Conservation (phyloP, 1,139 yeast genomes). For the Yamadazyma dushanensis region DNA sequence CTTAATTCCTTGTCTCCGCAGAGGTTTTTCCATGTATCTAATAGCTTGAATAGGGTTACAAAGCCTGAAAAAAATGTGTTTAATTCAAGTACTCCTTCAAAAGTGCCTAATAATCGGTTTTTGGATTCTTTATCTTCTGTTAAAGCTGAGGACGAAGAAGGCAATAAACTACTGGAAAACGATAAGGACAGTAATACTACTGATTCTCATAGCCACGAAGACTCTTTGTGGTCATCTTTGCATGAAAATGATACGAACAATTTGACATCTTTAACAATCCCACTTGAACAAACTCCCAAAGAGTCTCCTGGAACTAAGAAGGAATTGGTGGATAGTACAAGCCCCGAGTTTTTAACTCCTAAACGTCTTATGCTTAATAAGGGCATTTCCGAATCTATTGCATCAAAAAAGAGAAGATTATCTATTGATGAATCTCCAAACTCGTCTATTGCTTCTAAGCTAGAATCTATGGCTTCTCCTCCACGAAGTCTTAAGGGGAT, state of each 20-base stretch:
- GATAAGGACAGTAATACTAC: not conserved
- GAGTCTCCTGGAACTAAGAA: constrained; percentile 5
- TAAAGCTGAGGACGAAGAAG: constrained; percentile 8
- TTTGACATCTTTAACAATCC: constrained; percentile 28
- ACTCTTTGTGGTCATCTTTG: constrained; percentile 34
- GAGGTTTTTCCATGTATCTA: constrained; percentile 30
- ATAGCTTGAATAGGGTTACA: constrained; percentile 19
- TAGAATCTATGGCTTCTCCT: constrained; percentile 37
- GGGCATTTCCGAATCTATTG: not conserved
- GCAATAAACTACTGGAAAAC: not conserved
- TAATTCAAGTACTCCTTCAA: constrained; percentile 25
- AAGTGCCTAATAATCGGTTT: constrained; percentile 18
- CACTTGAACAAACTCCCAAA: constrained; percentile 8
- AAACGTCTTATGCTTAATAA: constrained; percentile 13
- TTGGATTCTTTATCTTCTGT: constrained; percentile 23
- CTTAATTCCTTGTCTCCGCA: constrained; percentile 38
- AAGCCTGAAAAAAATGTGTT: constrained; percentile 13
- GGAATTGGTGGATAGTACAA: constrained; percentile 1
- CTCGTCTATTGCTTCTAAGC: constrained; percentile 37
- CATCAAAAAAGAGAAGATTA: constrained; percentile 12
- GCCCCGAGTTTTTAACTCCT: constrained; percentile 33
- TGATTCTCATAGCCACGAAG: constrained; percentile 11
- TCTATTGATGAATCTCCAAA: constrained; percentile 34
- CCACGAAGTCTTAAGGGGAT: constrained; percentile 23
- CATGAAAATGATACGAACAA: constrained; percentile 26